Evolutionary conservation across 2,329 filamentous ascomycete species (phyloP), one percentile per base, ranked within the genome.

Genomic region (Nannizziopsis arthrosporioides): DNA sequence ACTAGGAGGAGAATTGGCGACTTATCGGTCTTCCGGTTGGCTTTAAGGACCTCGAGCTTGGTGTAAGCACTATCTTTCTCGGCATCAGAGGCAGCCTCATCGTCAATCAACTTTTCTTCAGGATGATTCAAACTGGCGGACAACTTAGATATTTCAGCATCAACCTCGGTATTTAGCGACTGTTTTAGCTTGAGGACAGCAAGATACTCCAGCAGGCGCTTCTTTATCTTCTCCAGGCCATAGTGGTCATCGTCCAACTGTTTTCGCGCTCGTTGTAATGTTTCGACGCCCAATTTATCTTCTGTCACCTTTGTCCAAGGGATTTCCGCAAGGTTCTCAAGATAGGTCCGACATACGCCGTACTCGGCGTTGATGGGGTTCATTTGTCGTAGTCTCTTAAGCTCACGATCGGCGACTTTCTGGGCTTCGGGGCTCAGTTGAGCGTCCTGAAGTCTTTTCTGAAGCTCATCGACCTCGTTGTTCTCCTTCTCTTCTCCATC

Each of bases 211-310:
- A 98, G 75, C 17, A 98, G 68, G 38, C 92, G 78, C 75, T 94
- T 95, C 78, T 98, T 98, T 61, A 98, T 90, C 67, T 90, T 93
- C 53, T 96, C 88, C 11, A 98, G 72, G 0, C 92, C 92, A 57
- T 96, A 96, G 65, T 98, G 92, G 61, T 98, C 92, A 54, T 93
- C 82, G 59, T 98, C 88, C 5, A 98, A 76, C 65, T 96, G 92
- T 67, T 88, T 85, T 47, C 87, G 80, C 5, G 92, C 92, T 56
- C 76, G 77, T 50, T 77, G 74, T 49, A 96, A 65, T 0, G 89
- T 95, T 8, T 87, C 82, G 0, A 79, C 76, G 6, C 89, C 87
- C 2, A 98, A 77, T 30, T 87, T 81, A 60, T 96, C 90, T 52
- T 92, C 82, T 0, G 90, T 96, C 44, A 78, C 73, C 54, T 81